phyloP scores from a whole-genome alignment of 2,329 filamentous ascomycete genomes.

The Karstenula rhodostoma region DNA sequence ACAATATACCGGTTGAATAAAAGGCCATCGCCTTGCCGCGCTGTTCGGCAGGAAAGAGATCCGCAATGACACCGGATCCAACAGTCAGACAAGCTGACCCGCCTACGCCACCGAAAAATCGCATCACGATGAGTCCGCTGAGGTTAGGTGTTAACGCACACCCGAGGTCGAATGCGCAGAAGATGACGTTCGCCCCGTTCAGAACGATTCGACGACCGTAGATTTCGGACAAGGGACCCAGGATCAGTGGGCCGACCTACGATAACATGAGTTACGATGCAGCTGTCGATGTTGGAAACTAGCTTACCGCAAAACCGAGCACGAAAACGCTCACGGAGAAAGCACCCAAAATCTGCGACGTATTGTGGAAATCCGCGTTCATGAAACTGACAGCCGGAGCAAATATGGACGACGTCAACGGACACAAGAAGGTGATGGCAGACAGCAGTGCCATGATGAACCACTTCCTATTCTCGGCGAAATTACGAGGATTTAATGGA shows the following conservation, averaged over 20 bases:
- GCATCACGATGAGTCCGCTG: constrained; percentile 45
- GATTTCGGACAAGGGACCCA: constrained; percentile 46
- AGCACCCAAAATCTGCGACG: constrained; percentile 39
- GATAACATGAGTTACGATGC: not conserved
- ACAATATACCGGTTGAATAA: constrained; percentile 40
- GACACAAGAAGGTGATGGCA: constrained; percentile 46
- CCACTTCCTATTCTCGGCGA: constrained; percentile 36
- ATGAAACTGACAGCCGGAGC: constrained; percentile 45
- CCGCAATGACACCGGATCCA: constrained; percentile 45
- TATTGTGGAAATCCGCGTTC: constrained; percentile 41
- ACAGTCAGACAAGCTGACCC: constrained; percentile 47
- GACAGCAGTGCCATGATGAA: constrained; percentile 36
- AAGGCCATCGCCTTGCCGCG: constrained; percentile 44
- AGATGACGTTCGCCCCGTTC: constrained; percentile 56
- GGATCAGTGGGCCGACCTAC: constrained; percentile 39
- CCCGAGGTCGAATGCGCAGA: constrained; percentile 59
- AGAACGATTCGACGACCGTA: constrained; percentile 45
- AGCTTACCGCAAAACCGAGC: constrained; percentile 43
- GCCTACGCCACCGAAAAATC: constrained; percentile 41
- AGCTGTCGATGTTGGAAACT: not conserved
- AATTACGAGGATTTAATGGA: constrained; percentile 45
- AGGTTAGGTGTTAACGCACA: constrained; percentile 50
- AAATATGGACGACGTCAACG: constrained; percentile 47
- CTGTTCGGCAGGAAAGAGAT: constrained; percentile 43
- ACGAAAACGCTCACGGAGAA: constrained; percentile 48